Conservation (phyloP, 2,329 filamentous ascomycete species). For the Cordyceps fumosorosea region DNA sequence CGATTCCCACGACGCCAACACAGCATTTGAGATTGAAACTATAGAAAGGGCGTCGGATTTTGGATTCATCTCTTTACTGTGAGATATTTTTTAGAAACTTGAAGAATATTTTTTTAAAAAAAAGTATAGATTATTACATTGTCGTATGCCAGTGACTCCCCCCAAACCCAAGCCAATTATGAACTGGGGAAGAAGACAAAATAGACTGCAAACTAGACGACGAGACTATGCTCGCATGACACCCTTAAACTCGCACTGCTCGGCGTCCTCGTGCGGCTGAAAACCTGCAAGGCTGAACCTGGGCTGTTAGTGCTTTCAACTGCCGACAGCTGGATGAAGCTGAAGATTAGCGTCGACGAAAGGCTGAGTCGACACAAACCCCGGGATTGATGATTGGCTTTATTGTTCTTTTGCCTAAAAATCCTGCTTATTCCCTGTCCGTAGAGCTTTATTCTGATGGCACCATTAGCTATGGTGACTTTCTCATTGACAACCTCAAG, state of each 20-base stretch:
- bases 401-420: background rate
- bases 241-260: too few relatives aligned
- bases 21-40: constrained; percentile 9
- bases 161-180: too few relatives aligned
- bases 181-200: background rate
- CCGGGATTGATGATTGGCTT: background rate
- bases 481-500: background rate
- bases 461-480: background rate
- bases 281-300: background rate
- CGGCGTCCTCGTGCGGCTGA: background rate
- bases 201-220: background rate
- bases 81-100: background rate
- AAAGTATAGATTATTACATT: background rate
- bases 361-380: background rate
- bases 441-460: too few relatives aligned
- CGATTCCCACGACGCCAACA: constrained; percentile 13
- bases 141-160: background rate
- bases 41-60: background rate
- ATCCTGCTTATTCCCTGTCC: background rate
- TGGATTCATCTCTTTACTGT: background rate
- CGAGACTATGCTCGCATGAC: background rate
- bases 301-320: background rate
- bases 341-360: background rate
- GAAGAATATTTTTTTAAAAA: too few relatives aligned
- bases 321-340: constrained; percentile 1